Base-by-base conservation (phyloP, 208 protist species). In the Acanthamoeba royreba region DNA sequence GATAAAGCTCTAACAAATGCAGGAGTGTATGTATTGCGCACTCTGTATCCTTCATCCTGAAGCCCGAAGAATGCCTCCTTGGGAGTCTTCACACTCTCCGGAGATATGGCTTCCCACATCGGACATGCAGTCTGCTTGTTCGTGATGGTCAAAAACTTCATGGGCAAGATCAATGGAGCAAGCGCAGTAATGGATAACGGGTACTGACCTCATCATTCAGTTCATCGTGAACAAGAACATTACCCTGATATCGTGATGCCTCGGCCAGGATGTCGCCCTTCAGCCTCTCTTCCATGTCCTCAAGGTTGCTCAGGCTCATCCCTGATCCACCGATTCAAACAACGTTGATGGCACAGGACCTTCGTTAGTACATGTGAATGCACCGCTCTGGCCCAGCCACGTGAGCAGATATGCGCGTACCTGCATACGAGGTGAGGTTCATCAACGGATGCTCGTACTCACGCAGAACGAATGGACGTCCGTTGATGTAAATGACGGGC, bases 401-500 rank as follows among this genome's bases (percentile, higher is more conserved):
- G n/a, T n/a, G n/a, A n/a, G n/a, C 1, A 85, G 4, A 11, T 25
- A 0, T 19, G 7, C 4, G 19, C 4, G 5, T 61, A 90, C 83
- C 83, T 43, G 31, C 13, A 38, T 90, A 90, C 1, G n/a, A 42
- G 19, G 45, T 43, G 35, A 94, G 87, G 63, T 94, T 94, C 35
- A 35, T 88, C 4, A 94, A 45, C n/a, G 87, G 72, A 31, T 77
- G 72, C 43, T 58, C 93, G 45, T 15, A 77, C 53, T 86, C 63
- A 33, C 93, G 63, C 28, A 94, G 74, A 33, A 83, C 93, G 47
- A 93, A 95, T 22, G 95, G 95, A 15, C 92, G 45, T 1, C 79
- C 94, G 66, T 94, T 94, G 53, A 96, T 83, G 46, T 89, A 96
- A 17, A 96, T 77, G n/a, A 96, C 93, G 31, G 94, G 94, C 45